Evolutionary conservation across 306 rosid genomes (phyloP).

Genomic region (Bauhinia variegata): DNA sequence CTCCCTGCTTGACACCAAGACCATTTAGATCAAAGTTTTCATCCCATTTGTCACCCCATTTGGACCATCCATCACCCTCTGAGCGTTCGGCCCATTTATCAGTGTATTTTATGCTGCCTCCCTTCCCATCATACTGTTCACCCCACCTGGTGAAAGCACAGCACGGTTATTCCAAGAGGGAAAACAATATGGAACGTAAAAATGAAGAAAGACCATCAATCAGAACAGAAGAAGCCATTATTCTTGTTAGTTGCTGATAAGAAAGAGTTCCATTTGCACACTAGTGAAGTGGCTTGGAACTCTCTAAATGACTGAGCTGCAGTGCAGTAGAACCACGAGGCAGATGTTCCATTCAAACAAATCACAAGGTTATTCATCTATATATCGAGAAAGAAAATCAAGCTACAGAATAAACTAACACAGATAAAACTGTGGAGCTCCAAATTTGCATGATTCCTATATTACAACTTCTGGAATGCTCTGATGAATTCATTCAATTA

Average conservation of each 20-base stretch:
- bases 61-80: slow-evolving; percentile 78
- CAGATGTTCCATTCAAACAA: slow-evolving; percentile 4
- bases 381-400: slow-evolving; percentile 11
- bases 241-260: slow-evolving; percentile 5
- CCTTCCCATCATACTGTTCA: slow-evolving; percentile 81
- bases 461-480: slow-evolving; percentile 3
- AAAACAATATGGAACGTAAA: slow-evolving; percentile 1
- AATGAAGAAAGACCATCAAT: background rate
- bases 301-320: slow-evolving; percentile 12
- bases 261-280: background rate
- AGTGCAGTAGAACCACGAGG: background rate
- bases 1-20: slow-evolving; percentile 88
- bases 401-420: slow-evolving; percentile 4
- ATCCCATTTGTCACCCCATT: slow-evolving; percentile 99
- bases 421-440: background rate
- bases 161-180: slow-evolving; percentile 1
- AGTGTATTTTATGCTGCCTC: slow-evolving; percentile 86
- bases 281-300: background rate
- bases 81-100: slow-evolving; percentile 96
- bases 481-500: slow-evolving; percentile 1
- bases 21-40: slow-evolving; percentile 72
- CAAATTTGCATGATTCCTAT: background rate
- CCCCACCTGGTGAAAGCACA: slow-evolving; percentile 78
- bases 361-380: slow-evolving; percentile 5
- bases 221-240: background rate